A percentile compares a stretch with the other conserved stretches of the same genome.
phyloP scores from a whole-genome alignment of 1,284 basidiomycete species.

The Tetrapyrgos nigripes region DNA sequence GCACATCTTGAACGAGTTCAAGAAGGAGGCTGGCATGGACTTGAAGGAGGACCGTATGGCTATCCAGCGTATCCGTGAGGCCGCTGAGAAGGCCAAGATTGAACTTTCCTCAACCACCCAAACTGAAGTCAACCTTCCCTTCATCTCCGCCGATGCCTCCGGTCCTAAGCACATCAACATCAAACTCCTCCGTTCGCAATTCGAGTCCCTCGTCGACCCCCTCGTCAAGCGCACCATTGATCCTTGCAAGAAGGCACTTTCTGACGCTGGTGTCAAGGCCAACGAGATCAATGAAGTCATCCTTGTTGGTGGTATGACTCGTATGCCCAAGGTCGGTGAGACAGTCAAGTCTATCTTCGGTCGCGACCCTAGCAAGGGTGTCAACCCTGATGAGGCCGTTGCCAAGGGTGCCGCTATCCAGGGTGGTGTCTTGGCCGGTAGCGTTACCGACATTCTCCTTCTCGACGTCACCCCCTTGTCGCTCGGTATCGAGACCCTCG shows the following conservation, averaged over 20 bases:
- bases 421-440: conserved; percentile 95
- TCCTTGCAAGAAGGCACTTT: conserved; percentile 97
- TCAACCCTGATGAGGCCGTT: conserved; percentile 97
- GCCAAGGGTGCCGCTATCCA: conserved; percentile 94
- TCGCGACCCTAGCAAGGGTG: conserved; percentile 96
- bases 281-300: conserved; percentile 96
- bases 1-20: conserved; percentile 90
- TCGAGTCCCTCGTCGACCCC: conserved; percentile 85
- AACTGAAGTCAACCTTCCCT: conserved; percentile 96
- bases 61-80: conserved; percentile 99
- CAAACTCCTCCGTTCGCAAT: conserved; percentile 88
- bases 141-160: conserved; percentile 94
- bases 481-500: conserved; percentile 96
- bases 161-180: conserved; percentile 98
- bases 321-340: conserved; percentile 95
- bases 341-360: conserved; percentile 94
- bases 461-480: conserved; percentile 96
- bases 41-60: conserved; percentile 92
- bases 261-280: conserved; percentile 92
- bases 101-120: conserved; percentile 93
- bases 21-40: conserved; percentile 90
- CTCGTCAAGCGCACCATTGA: conserved; percentile 92
- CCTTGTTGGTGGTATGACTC: conserved; percentile 97
- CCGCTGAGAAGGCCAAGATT: conserved; percentile 99
- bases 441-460: conserved; percentile 95